Base-by-base conservation (phyloP, 371 early-diverging fungal genomes). In the Mucor piriformis region DNA sequence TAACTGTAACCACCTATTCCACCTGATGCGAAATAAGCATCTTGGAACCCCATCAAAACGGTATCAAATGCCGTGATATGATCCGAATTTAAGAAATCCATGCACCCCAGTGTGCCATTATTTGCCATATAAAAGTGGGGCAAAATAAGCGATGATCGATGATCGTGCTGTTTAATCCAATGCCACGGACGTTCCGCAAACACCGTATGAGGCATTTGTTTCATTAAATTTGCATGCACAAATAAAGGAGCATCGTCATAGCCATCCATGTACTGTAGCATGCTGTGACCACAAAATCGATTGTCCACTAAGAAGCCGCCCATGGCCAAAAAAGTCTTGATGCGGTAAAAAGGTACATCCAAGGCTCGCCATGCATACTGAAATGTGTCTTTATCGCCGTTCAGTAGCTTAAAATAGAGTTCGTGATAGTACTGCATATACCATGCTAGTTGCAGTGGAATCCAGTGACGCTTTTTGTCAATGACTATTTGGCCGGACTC, bases 341-440 rank as follows among this genome's bases (percentile, higher is more conserved):
- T 56, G 63, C 69, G 66, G 34, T 73, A 49, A 40, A 59, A 76
- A 0, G 76, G 67, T 2, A 38, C 59, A 11, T 44, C 56, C 24
- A 73, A 56, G 16, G 73, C 71, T 67, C 64, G 24, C 76, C 76
- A 76, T 34, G 73, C 76, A 44, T 61, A 76, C 49, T 70, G 63
- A 50, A 76, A 76, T 6, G 76, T 76, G 47, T 76, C 76, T 24
- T 76, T 76, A 24, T 76, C 76, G 2, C 76, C 76, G 50, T 76
- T 76, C 29, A 73, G 49, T 2, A 76, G 55, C 40, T 64, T 68
- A 40, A 70, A 76, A 43, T 76, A 76, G 3, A 76, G 25, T 15
- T 68, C 71, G 51, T 70, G 54, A 34, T 70, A 58, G 12, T 48
- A 58, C 35, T 76, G 70, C 71, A 76, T 68, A 24, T 51, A 76